Evolutionary conservation across 2,329 filamentous ascomycete species (phyloP).

Genomic region (Ceratocystis diversiconidia): DNA sequence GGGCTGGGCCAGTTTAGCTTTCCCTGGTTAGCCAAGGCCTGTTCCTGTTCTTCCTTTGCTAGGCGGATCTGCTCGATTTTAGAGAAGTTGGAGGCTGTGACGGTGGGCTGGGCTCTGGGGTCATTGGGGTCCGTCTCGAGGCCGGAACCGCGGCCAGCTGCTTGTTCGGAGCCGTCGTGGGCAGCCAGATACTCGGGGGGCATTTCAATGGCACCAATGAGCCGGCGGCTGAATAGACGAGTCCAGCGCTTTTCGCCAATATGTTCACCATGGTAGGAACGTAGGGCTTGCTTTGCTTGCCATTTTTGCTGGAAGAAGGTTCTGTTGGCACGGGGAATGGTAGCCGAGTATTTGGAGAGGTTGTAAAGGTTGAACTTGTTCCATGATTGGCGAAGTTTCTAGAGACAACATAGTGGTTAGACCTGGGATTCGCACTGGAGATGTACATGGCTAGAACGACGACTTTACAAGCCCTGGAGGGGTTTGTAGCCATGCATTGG

Average conservation of each 20-base stretch:
- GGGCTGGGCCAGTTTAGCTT: conserved; percentile 11
- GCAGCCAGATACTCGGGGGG: conserved; percentile 63
- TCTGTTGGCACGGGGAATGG: conserved; percentile 28
- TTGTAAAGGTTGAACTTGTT: conserved; percentile 97
- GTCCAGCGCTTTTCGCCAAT: conserved; percentile 88
- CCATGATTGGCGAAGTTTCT: conserved; percentile 95
- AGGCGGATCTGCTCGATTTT: conserved; percentile 17
- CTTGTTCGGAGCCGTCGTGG: conserved; percentile 70
- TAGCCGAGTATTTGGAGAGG: conserved; percentile 42
- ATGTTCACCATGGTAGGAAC: conserved; percentile 89
- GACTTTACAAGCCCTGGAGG: not conserved
- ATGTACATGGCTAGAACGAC: not conserved
- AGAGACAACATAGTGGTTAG: conserved; percentile 17
- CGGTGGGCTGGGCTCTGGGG: conserved; percentile 17
- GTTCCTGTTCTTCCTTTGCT: conserved; percentile 17
- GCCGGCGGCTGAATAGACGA: conserved; percentile 73
- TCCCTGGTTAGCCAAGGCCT: conserved; percentile 3
- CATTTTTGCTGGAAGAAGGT: conserved; percentile 99
- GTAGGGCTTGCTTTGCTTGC: conserved; percentile 67
- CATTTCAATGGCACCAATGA: conserved; percentile 77
- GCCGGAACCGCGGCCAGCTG: conserved; percentile 71
- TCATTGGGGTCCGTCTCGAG: conserved; percentile 27
- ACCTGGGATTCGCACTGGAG: not conserved
- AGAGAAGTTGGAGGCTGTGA: conserved; percentile 21
- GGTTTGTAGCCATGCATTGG: conserved; percentile 7